A percentile compares a stretch with the other conserved stretches of the same genome.
Evolutionary conservation across 2,329 filamentous ascomycete genomes (phyloP).

Genomic region (Tolypocladium sp.): DNA sequence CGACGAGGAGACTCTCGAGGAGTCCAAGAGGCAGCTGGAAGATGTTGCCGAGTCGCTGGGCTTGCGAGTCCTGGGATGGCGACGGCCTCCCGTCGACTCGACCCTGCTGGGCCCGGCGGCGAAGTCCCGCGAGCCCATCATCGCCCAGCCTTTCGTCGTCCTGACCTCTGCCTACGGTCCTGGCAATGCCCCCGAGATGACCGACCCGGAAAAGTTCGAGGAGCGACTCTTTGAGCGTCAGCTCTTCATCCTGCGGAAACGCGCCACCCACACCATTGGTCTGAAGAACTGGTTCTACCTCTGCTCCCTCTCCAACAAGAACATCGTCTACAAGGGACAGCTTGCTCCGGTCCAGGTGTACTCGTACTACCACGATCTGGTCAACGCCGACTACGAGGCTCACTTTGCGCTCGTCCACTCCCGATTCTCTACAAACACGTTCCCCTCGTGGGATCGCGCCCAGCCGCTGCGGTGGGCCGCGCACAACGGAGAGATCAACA

Average conservation of each 20-base stretch:
- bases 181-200: slow-evolving; percentile 67
- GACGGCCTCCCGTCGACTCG: slow-evolving; percentile 89
- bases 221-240: slow-evolving; percentile 83
- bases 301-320: slow-evolving; percentile 93
- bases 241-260: slow-evolving; percentile 89
- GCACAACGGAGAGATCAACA: slow-evolving; percentile 98
- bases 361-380: slow-evolving; percentile 94
- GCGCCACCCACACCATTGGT: slow-evolving; percentile 87
- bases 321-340: slow-evolving; percentile 98
- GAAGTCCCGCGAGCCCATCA: slow-evolving; percentile 86
- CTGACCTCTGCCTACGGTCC: slow-evolving; percentile 75
- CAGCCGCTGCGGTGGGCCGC: slow-evolving; percentile 94
- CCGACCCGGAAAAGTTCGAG: slow-evolving; percentile 74
- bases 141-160: slow-evolving; percentile 92
- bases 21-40: slow-evolving; percentile 89
- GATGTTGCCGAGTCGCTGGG: slow-evolving; percentile 82
- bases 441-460: slow-evolving; percentile 95
- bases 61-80: slow-evolving; percentile 89
- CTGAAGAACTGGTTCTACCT: slow-evolving; percentile 99
- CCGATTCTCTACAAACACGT: slow-evolving; percentile 96
- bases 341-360: slow-evolving; percentile 92
- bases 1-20: slow-evolving; percentile 77
- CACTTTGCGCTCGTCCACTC: slow-evolving; percentile 97
- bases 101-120: slow-evolving; percentile 87
- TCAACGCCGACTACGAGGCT: slow-evolving; percentile 93